A percentile compares a stretch with the other conserved stretches of the same genome.
These are phyloP conservation scores for Desmodesmus armatus DNA, from an alignment of 139 green algal genomes.

Conservation along the genomic window DNA sequence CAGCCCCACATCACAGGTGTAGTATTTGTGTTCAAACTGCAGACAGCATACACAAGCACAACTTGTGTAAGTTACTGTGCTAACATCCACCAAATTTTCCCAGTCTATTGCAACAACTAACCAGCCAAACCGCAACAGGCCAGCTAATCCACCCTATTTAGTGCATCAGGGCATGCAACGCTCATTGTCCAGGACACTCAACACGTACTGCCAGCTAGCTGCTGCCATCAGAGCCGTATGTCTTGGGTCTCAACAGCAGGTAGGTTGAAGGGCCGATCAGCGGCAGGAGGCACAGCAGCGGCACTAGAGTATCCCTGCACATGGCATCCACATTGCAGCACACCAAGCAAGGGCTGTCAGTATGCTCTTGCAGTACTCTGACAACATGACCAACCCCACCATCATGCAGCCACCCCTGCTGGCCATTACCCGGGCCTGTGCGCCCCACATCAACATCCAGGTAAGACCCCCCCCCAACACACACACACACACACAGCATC, in stretches of 20 bases:
- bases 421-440: not conserved
- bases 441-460: not conserved
- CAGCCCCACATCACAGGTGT: too few species aligned
- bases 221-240: not conserved
- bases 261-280: conserved; percentile 79
- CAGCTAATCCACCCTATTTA: not conserved
- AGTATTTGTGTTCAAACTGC: too few species aligned
- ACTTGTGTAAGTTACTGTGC: too few species aligned
- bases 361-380: not conserved
- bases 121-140: not conserved
- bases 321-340: not conserved
- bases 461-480: not conserved
- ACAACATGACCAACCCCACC: not conserved
- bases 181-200: not conserved
- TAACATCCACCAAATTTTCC: too few species aligned
- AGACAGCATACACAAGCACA: too few species aligned
- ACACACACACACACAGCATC: not conserved
- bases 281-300: conserved; percentile 74
- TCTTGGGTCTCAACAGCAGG: conserved; percentile 76
- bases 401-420: not conserved
- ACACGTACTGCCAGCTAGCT: not conserved
- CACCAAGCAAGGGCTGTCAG: not conserved
- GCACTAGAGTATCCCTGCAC: conserved; percentile 65
- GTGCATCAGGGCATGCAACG: not conserved
- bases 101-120: not conserved